Base-by-base conservation (phyloP, 163 green algal species). In the Scenedesmus sp. region DNA sequence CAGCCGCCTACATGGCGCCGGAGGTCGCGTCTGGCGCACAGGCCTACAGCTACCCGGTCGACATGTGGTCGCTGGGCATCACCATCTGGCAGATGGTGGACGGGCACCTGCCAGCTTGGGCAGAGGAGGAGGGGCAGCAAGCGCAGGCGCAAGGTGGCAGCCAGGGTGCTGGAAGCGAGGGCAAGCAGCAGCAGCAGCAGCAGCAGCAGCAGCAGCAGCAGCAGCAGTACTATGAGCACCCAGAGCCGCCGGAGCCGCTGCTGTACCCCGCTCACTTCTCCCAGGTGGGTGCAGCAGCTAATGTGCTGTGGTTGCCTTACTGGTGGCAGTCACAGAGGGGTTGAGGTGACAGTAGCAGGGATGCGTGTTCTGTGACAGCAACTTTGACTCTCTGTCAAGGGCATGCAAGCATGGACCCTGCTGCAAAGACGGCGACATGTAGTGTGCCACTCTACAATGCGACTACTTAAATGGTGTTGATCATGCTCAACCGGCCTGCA, bases 51-150 rank as follows among this genome's bases (percentile, higher is more conserved):
- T 81, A 49, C 24, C 73, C 87, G 13, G 87, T 87, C 12, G 87
- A 91, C 22, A 91, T 91, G 87, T 92, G 81, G 81, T 84, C 53
- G 5, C 70, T 92, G 43, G 88, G 88, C 24, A 53, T 92, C 16
- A 87, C 83, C 0, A 56, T 92, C 10, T 92, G 61, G 61, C 53
- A 92, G 68, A 84, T 92, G 81, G 81, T 85, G 18, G 88, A 43
- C 6, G 88, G 88, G 12, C 33, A 33, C 43, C 46, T 92, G 65
- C 88, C 88, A 26, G 18, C 12, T 5, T 92, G 88, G 88, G 49
- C 30, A n/a, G 83, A 68, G 24, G 56, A 80, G 83, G 16, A 81
- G 46, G 44, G 73, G 30, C 68, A 90, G 43, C 56, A 42, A n/a
- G n/a, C 1, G n/a, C n/a, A 46, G n/a, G 73, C 2, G 4, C 65